These are phyloP conservation scores for Primulina tabacum DNA, from an alignment of 257 asterid genomes.

Conservation along the genomic window DNA sequence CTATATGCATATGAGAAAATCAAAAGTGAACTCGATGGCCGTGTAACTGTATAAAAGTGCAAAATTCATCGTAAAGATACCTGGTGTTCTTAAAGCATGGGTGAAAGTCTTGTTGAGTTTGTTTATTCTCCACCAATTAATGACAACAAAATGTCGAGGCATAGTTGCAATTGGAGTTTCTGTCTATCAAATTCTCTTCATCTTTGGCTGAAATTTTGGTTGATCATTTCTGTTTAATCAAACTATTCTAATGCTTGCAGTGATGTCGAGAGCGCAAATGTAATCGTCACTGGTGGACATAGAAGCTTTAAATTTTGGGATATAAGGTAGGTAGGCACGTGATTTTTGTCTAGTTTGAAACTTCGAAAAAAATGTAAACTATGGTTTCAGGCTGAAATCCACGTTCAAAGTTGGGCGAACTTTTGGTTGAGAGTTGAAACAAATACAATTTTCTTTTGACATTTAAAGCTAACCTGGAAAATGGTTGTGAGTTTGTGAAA, in stretches of 20 bases:
- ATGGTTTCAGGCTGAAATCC: background rate
- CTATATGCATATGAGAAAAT: background rate
- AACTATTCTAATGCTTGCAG: conserved; percentile 43
- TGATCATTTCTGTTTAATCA: conserved; percentile 19
- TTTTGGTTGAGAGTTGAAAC: background rate
- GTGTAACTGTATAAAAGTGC: conserved; percentile 11
- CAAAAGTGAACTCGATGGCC: background rate
- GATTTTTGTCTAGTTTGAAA: conserved; percentile 2
- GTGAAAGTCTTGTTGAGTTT: background rate
- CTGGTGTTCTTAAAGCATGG: background rate
- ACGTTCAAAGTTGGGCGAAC: background rate
- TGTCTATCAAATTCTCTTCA: background rate
- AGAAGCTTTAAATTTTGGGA: conserved; percentile 93
- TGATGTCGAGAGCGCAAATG: conserved; percentile 52
- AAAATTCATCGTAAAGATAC: background rate
- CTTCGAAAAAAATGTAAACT: background rate
- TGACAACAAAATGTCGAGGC: conserved; percentile 1
- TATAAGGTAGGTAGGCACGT: conserved; percentile 48
- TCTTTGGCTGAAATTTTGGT: conserved; percentile 14
- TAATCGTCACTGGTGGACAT: conserved; percentile 61
- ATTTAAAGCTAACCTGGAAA: background rate
- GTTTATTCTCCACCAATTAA: conserved; percentile 5
- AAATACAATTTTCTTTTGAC: background rate
- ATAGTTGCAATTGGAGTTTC: conserved; percentile 6
- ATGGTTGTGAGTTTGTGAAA: background rate